Conservation (phyloP, 2,329 filamentous ascomycete species). For the Amphichorda felina region DNA sequence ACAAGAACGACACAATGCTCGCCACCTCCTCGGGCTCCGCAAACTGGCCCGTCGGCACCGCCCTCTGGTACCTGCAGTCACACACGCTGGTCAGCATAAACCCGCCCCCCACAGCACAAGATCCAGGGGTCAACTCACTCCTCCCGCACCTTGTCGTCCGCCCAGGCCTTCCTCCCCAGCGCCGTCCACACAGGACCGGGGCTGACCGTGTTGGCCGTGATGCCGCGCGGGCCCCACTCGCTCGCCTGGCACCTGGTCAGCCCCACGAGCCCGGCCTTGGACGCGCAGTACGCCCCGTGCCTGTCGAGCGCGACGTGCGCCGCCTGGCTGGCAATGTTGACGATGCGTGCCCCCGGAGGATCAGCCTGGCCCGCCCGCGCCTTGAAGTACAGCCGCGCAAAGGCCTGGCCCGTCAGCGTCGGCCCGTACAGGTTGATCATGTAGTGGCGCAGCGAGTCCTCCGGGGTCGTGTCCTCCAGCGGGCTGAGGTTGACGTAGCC, state of each 20-base stretch:
- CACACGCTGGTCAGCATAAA: background rate
- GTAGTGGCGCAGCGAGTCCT: conserved; percentile 5
- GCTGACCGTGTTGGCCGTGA: conserved; percentile 6
- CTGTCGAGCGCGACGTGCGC: conserved; percentile 7
- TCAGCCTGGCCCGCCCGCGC: conserved; percentile 1
- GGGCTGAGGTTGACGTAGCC: conserved; percentile 6
- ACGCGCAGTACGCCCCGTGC: conserved; percentile 6
- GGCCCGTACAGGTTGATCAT: conserved; percentile 7
- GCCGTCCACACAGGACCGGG: conserved; percentile 6
- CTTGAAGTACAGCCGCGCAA: conserved; percentile 4
- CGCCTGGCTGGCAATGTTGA: conserved; percentile 6
- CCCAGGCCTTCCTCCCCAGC: conserved; percentile 7
- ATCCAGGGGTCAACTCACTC: conserved; percentile 5
- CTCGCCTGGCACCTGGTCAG: conserved; percentile 6
- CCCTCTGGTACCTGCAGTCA: conserved; percentile 4
- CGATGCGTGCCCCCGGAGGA: conserved; percentile 5
- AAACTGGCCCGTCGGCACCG: conserved; percentile 6
- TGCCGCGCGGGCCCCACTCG: conserved; percentile 5
- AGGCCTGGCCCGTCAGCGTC: conserved; percentile 6
- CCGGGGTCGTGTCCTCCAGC: conserved; percentile 5
- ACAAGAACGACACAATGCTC: conserved; percentile 5
- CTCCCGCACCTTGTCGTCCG: conserved; percentile 4
- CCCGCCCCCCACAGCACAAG: too few relatives aligned
- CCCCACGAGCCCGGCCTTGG: conserved; percentile 6
- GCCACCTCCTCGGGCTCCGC: conserved; percentile 7